A percentile compares a stretch with the other conserved stretches of the same genome.
phyloP scores from a whole-genome alignment of 768 basidiomycete species.

The Plicaturopsis crispa region DNA sequence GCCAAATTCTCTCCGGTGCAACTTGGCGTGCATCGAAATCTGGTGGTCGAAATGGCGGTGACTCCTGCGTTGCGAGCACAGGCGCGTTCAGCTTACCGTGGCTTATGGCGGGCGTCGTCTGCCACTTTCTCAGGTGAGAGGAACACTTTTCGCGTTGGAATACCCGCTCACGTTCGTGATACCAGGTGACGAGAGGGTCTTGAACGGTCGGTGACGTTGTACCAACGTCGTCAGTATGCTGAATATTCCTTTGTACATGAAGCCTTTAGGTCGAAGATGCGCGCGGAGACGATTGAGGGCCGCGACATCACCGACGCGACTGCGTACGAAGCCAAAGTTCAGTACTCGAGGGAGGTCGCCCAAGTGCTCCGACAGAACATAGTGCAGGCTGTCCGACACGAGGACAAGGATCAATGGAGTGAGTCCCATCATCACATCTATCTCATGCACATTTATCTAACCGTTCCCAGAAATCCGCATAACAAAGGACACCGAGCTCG shows the following conservation, averaged over 20 bases:
- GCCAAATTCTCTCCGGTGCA: no score
- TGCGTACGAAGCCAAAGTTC: constrained; percentile 45
- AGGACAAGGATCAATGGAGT: constrained; percentile 27
- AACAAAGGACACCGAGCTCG: constrained; percentile 79
- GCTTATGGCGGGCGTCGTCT: constrained; percentile 58
- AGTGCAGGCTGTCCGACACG: constrained; percentile 57
- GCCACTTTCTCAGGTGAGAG: constrained; percentile 55
- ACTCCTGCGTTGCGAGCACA: constrained; percentile 50
- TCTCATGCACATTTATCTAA: background rate
- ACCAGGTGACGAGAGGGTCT: constrained; percentile 49
- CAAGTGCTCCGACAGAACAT: constrained; percentile 71
- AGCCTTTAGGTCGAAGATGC: constrained; percentile 75
- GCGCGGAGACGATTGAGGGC: constrained; percentile 43
- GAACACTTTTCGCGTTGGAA: background rate
- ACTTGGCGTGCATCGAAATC: no score
- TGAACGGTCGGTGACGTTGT: constrained; percentile 33
- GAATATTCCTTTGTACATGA: constrained; percentile 1
- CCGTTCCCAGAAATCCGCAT: constrained; percentile 51
- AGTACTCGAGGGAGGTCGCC: constrained; percentile 66
- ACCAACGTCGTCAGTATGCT: constrained; percentile 5
- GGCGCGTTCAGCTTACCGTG: constrained; percentile 69
- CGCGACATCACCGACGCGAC: constrained; percentile 34
- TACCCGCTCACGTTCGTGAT: background rate
- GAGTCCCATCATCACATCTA: constrained; percentile 46
- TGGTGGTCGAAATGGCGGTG: constrained; percentile 44